Percentiles rank a stretch among this genome's conserved stretches.
phyloP scores from a whole-genome alignment of 2,329 filamentous ascomycete genomes.

The Botryotinia narcissicola region DNA sequence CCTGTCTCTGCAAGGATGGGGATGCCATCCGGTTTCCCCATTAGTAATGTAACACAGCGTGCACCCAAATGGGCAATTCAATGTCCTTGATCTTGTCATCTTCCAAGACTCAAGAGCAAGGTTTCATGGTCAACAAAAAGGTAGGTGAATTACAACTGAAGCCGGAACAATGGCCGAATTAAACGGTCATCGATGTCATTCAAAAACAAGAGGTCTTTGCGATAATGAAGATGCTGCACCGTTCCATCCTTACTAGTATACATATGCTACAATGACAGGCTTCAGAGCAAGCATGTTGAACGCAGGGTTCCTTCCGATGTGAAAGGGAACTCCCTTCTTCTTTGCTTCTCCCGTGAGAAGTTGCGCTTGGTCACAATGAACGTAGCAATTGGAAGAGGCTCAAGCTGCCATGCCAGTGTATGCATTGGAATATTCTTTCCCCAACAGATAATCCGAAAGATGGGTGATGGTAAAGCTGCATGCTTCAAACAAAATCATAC shows the following conservation, averaged over 20 bases:
- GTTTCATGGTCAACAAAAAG: not conserved
- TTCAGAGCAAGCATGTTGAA: slow-evolving; percentile 23
- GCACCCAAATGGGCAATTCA: not conserved
- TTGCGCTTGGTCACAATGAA: not conserved
- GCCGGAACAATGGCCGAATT: not conserved
- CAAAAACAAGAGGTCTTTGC: slow-evolving; percentile 12
- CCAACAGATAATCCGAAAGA: not conserved
- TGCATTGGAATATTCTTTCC: not conserved
- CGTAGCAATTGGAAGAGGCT: slow-evolving; percentile 4
- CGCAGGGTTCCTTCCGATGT: slow-evolving; percentile 30
- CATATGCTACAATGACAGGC: slow-evolving; percentile 24
- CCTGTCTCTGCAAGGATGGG: not conserved
- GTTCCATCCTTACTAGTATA: slow-evolving; percentile 23
- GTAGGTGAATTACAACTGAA: not conserved
- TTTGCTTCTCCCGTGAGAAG: not conserved
- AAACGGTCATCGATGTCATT: slow-evolving; percentile 13
- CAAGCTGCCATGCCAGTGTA: not conserved
- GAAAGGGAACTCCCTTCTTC: slow-evolving; percentile 17
- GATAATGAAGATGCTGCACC: slow-evolving; percentile 4
- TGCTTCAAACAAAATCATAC: slow-evolving; percentile 4
- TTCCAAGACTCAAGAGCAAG: slow-evolving; percentile 6
- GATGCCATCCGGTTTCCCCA: not conserved
- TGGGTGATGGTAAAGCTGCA: not conserved
- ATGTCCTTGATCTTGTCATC: not conserved
- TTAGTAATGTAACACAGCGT: not conserved